Base-by-base conservation (phyloP, 257 asterid species). In the Nicotiana otophora region DNA sequence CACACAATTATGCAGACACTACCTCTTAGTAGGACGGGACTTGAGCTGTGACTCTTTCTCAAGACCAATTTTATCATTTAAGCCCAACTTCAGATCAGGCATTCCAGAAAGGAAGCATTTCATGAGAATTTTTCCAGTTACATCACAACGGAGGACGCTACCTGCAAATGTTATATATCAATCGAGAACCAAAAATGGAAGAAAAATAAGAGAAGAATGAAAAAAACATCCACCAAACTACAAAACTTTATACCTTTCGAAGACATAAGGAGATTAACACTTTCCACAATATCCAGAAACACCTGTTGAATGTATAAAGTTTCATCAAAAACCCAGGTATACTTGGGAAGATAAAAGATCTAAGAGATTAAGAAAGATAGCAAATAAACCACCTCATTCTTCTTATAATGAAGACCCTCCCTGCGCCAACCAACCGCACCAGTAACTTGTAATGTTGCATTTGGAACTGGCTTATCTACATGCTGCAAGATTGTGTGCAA, bases 381-480 rank as follows among this genome's bases (percentile, higher is more conserved):
- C 39, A 84, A 85, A 78, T 42, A 81, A 75, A 28, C 61, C 34
- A 96, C 99, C 99, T 96, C 99, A 84, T 96, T 96, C 89, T 96
- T 96, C 93, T 96, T 96, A 85, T 96, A 96, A 33, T 83, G 90
- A 83, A 96, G 98, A 74, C 99, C 99, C 88, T 96, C 98, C 88
- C 99, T 90, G 42, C 98, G 97, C 99, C 99, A 96, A 81, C 99
- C 99, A 88, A 96, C 99, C 82, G 99, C 99, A 85, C 99, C 99
- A 77, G 99, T 94, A 84, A 94, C 99, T 92, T 94, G 99, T 81
- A 96, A 89, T 82, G 99, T 96, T 69, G 99, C 99, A 91, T 96
- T 96, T 57, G 99, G 98, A 61, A 94, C 97, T 83, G 98, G 98
- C 87, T 87, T 96, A 85, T 96, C 99, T 77, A 93, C 81, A 86